Evolutionary conservation across 768 basidiomycete species (phyloP).

Genomic region (Tricholoma sp.): DNA sequence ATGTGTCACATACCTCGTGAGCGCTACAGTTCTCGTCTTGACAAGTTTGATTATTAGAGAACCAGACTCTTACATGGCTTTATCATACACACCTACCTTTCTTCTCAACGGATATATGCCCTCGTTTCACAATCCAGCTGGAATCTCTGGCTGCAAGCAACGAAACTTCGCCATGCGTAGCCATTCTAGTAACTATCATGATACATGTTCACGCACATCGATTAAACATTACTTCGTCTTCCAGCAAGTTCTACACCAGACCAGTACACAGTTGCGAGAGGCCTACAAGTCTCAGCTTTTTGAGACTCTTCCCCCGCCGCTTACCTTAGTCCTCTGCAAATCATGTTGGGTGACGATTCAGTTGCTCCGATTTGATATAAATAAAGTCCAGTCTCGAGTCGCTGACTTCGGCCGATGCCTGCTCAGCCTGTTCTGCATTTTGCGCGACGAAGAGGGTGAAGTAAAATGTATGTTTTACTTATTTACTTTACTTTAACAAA

Average conservation of each 20-base stretch:
- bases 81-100: conserved; percentile 30
- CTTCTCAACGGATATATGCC: conserved; percentile 2
- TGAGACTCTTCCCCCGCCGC: conserved; percentile 5
- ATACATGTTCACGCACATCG: neutral
- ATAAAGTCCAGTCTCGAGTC: conserved; percentile 7
- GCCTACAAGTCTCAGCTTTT: neutral
- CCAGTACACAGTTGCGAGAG: conserved; percentile 10
- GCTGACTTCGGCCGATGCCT: conserved; percentile 23
- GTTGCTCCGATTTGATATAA: conserved; percentile 16
- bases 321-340: conserved; percentile 22
- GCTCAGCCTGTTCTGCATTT: conserved; percentile 24
- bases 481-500: neutral
- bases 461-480: conserved; percentile 16
- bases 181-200: conserved; percentile 7
- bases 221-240: neutral
- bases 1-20: conserved; percentile 43
- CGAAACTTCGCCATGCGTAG: neutral
- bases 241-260: conserved; percentile 24
- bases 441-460: conserved; percentile 17
- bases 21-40: conserved; percentile 11
- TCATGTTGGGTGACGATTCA: conserved; percentile 23
- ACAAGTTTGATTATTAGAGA: neutral
- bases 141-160: conserved; percentile 1
- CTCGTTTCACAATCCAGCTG: neutral
- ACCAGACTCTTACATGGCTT: conserved; percentile 52